These are phyloP conservation scores for Yarrowia sp. DNA, from an alignment of 805 yeast genomes.

Conservation along the genomic window DNA sequence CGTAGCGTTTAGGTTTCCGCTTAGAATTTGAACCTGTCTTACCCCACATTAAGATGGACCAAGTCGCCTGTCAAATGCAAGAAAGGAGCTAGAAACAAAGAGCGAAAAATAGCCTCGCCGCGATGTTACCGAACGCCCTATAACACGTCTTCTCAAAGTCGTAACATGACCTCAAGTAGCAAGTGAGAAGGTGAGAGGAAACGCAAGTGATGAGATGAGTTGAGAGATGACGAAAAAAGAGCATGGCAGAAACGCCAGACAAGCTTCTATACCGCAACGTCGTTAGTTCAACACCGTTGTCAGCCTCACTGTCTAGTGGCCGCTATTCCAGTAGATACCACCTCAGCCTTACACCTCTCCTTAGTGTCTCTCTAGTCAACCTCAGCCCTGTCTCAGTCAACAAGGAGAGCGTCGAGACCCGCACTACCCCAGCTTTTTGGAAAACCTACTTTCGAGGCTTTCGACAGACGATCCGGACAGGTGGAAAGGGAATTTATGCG, in stretches of 20 bases:
- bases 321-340: constrained; percentile 20
- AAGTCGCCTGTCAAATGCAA: background rate
- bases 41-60: constrained; percentile 12
- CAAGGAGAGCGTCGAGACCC: constrained; percentile 7
- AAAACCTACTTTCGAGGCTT: background rate
- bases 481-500: constrained; percentile 12
- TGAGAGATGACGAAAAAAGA: too few species aligned
- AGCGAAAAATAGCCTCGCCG: background rate
- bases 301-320: constrained; percentile 6
- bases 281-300: background rate
- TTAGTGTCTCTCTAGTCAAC: background rate
- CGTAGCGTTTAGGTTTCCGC: background rate
- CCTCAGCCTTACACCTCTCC: constrained; percentile 6
- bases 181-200: background rate
- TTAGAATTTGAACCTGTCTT: background rate
- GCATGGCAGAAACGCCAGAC: too few species aligned
- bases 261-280: too few species aligned
- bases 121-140: constrained; percentile 28
- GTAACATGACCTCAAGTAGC: constrained; percentile 5
- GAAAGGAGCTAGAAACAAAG: background rate
- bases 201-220: background rate
- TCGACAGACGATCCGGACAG: background rate
- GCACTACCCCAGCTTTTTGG: constrained; percentile 21
- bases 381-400: constrained; percentile 6
- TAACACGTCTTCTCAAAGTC: background rate